phyloP scores from a whole-genome alignment of 176 grass and related monocot genomes.

The Cocos nucifera region DNA sequence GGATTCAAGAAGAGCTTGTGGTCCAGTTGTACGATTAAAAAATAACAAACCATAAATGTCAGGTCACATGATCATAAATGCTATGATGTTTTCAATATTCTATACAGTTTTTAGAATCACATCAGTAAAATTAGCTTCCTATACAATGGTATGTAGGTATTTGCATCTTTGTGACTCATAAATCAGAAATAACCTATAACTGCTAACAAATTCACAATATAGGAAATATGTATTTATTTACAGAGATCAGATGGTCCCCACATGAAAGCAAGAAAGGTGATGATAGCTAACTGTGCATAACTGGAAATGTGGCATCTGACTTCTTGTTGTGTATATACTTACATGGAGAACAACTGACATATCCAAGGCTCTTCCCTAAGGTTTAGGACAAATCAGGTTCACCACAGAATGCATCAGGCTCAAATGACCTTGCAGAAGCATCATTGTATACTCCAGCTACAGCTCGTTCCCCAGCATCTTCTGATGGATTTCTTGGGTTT shows the following conservation, averaged over 20 bases:
- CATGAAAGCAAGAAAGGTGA: too few species aligned
- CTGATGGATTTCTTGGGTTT: slow-evolving; percentile 26
- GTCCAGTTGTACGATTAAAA: too few species aligned
- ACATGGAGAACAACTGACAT: too few species aligned
- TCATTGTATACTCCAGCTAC: slow-evolving; percentile 62
- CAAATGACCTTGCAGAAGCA: slow-evolving; percentile 68
- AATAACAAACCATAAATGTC: too few species aligned
- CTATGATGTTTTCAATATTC: too few species aligned
- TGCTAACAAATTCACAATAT: not conserved
- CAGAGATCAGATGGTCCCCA: too few species aligned
- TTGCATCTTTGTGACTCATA: not conserved
- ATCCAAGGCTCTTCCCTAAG: not conserved
- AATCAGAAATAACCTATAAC: not conserved
- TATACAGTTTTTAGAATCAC: too few species aligned
- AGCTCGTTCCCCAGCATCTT: slow-evolving; percentile 28
- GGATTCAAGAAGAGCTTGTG: too few species aligned
- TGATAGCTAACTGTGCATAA: too few species aligned
- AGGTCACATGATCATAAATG: too few species aligned
- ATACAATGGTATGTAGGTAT: slow-evolving; percentile 6
- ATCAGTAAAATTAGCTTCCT: not conserved
- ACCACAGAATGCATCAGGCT: slow-evolving; percentile 84
- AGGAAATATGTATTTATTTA: not conserved
- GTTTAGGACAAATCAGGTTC: slow-evolving; percentile 52
- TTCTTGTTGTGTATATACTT: too few species aligned
- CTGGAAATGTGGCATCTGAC: too few species aligned